Conservation (phyloP, 2,329 filamentous ascomycete species). For the Stagonosporopsis rhizophila region DNA sequence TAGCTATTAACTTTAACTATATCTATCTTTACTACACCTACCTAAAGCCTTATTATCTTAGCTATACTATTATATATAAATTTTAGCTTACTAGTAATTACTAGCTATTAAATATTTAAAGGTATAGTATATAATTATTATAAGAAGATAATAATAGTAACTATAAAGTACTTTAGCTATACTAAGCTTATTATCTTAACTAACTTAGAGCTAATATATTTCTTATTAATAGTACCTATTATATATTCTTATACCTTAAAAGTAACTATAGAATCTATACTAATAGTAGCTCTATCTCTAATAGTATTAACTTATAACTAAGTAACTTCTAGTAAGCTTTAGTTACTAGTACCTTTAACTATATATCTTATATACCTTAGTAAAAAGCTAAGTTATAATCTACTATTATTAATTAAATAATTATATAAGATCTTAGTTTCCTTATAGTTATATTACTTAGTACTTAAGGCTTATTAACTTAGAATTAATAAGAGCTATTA, state of each 20-base stretch:
- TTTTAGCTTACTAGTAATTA: not conserved
- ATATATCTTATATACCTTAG: not conserved
- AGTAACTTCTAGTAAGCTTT: no score
- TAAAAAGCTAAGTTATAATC: not conserved
- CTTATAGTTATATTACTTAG: not conserved
- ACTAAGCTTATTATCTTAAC: not conserved
- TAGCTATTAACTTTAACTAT: not conserved
- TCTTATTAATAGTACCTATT: not conserved
- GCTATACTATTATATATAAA: not conserved
- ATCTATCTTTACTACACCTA: not conserved
- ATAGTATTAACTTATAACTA: no score
- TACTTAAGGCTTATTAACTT: not conserved
- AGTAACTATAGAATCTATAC: no score
- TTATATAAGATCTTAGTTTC: not conserved
- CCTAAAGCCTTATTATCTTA: not conserved
- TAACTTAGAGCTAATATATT: not conserved
- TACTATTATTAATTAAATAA: not conserved
- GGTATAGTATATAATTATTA: not conserved
- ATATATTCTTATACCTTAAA: no score
- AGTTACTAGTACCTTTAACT: not conserved
- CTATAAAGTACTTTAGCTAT: not conserved
- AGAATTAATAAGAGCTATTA: not conserved
- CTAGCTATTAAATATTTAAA: not conserved
- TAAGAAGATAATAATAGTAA: not conserved
- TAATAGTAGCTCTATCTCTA: no score